Base-by-base conservation (phyloP, 345 rosid species). In the Alliaria petiolata region DNA sequence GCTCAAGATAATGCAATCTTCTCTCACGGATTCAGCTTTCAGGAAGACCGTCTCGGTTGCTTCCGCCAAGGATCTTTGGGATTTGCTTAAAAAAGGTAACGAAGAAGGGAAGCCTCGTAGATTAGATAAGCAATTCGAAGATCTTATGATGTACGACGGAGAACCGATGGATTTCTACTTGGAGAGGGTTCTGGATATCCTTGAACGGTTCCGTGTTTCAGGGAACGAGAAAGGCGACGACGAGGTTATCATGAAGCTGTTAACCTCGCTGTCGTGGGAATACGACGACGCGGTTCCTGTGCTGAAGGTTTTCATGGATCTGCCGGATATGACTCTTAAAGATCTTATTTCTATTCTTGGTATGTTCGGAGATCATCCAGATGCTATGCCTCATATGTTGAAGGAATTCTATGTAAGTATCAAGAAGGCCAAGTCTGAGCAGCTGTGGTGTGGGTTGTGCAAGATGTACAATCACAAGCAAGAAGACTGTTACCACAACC, bases 61-160 rank as follows among this genome's bases (percentile, higher is more conserved):
- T 20, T 62, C 76, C 3, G 3, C 69, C 46, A 71, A 71, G 47
- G 55, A 71, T 7, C 69, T 71, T 2, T 71, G 70, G 76, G 46
- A 52, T 34, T 22, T 33, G 54, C 69, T 71, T 12, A 2, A n/a
- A 20, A 40, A 14, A 31, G 28, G 62, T 42, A 30, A n/a, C 35
- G 14, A 51, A 14, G 52, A 51, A 62, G 22, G 26, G 0, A 70
- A 49, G 60, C 33, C 3, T 1, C 42, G 50, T 30, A 50, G 9
- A 6, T 39, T 70, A 70, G 75, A 39, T 44, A 71, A 71, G 35
- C 16, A 71, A 4, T 71, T 71, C 35, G 28, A 61, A 2, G 12
- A 40, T 1, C 68, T 71, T 51, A n/a, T 0, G 17, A 71, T 71
- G 75, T 20, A 62, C 15, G 43, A 71, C 10, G 26, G 13, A 61